These are phyloP conservation scores for Puccinellia tenuiflora DNA, from an alignment of 176 grass and related monocot genomes.

Conservation along the genomic window DNA sequence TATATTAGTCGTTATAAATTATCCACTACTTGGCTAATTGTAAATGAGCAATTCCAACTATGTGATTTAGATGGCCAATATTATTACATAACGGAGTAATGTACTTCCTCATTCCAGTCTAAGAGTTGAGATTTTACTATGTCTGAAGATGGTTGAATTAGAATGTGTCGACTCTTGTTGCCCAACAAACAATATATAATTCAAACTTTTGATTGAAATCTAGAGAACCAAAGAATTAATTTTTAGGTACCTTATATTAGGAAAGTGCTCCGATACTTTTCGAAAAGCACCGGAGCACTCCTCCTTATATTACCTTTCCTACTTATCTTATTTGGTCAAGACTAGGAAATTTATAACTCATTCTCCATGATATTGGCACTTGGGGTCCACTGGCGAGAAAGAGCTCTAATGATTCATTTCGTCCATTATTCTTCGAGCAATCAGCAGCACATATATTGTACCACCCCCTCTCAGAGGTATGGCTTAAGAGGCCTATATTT, in stretches of 20 bases:
- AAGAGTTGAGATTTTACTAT: no score
- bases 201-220: not conserved
- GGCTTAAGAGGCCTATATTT: no score
- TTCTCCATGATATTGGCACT: not conserved
- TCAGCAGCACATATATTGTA: no score
- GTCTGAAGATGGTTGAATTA: not conserved
- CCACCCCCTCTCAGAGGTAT: no score
- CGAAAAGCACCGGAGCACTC: no score
- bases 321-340: not conserved
- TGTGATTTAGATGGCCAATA: not conserved
- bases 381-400: not conserved
- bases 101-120: no score
- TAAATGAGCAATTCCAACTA: not conserved
- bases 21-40: not conserved
- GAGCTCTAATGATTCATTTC: no score
- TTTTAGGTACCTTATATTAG: no score
- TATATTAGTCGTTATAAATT: no score
- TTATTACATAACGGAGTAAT: not conserved
- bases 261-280: no score
- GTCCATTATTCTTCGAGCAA: no score
- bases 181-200: not conserved
- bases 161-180: not conserved
- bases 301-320: not conserved
- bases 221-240: not conserved
- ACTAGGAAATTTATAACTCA: not conserved